phyloP scores from a whole-genome alignment of 2,329 filamentous ascomycete genomes.

The Polychaeton citri region DNA sequence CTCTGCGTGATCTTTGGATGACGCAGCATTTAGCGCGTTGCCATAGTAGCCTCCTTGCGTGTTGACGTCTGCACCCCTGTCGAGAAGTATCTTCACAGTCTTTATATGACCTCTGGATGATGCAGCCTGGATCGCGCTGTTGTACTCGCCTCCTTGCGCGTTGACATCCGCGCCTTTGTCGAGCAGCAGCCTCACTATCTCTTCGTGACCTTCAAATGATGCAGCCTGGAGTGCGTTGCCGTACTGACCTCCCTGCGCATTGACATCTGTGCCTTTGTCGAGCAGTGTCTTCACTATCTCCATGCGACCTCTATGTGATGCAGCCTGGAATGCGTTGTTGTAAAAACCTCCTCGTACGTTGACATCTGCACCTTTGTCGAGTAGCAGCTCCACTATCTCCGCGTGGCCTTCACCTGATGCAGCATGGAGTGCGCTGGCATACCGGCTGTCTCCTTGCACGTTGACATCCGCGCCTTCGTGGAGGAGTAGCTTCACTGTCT shows the following conservation, averaged over 20 bases:
- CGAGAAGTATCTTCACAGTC: too few relatives aligned
- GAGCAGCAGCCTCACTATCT: slow-evolving; percentile 5
- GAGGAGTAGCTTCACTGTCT: slow-evolving; percentile 7
- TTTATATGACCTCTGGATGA: too few relatives aligned
- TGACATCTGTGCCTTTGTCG: too few relatives aligned
- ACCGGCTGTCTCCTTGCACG: slow-evolving; percentile 4
- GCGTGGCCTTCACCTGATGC: slow-evolving; percentile 4
- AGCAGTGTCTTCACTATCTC: too few relatives aligned
- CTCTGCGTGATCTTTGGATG: slow-evolving; percentile 5
- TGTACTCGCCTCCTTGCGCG: too few relatives aligned
- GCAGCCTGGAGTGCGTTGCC: too few relatives aligned
- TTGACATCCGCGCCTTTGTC: slow-evolving; percentile 10
- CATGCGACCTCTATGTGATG: too few relatives aligned
- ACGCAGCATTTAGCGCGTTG: slow-evolving; percentile 10
- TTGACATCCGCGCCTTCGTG: slow-evolving; percentile 9
- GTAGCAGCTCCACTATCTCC: slow-evolving; percentile 4
- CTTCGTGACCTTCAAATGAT: slow-evolving; percentile 4
- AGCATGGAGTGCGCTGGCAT: slow-evolving; percentile 9
- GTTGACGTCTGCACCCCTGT: slow-evolving; percentile 14
- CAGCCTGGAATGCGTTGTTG: slow-evolving; percentile 10
- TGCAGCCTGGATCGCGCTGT: too few relatives aligned
- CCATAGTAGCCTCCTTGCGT: slow-evolving; percentile 8
- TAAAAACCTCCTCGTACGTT: slow-evolving; percentile 4
- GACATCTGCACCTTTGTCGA: slow-evolving; percentile 10
- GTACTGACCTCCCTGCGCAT: too few relatives aligned